phyloP scores from a whole-genome alignment of 2,329 filamentous ascomycete species.

The Alternaria ethzedia region DNA sequence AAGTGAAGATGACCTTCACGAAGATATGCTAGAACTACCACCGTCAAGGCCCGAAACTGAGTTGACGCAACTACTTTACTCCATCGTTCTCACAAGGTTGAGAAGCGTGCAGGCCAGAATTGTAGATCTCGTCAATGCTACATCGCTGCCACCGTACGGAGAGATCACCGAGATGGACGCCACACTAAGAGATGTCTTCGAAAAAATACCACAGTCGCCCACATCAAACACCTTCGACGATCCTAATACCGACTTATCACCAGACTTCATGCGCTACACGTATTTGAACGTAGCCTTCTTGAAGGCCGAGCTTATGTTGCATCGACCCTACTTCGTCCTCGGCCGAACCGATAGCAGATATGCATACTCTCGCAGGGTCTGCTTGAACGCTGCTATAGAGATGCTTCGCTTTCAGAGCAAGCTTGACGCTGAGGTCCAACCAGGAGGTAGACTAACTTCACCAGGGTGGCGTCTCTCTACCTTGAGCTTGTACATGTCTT shows the following conservation, averaged over 20 bases:
- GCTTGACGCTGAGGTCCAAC: slow-evolving; percentile 51
- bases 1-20: slow-evolving; percentile 50
- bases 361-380: slow-evolving; percentile 51
- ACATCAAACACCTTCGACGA: slow-evolving; percentile 20
- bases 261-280: slow-evolving; percentile 33
- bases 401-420: slow-evolving; percentile 54
- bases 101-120: slow-evolving; percentile 34
- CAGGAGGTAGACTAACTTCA: slow-evolving; percentile 43
- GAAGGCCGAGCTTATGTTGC: slow-evolving; percentile 45
- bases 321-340: slow-evolving; percentile 45
- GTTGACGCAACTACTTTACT: slow-evolving; percentile 35
- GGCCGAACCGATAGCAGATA: slow-evolving; percentile 48
- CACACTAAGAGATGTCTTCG: slow-evolving; percentile 28
- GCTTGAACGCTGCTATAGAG: slow-evolving; percentile 54
- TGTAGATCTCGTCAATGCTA: slow-evolving; percentile 36
- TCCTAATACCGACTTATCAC: slow-evolving; percentile 14
- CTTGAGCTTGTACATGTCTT: slow-evolving; percentile 54
- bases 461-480: slow-evolving; percentile 44
- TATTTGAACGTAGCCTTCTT: slow-evolving; percentile 42
- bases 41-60: slow-evolving; percentile 36
- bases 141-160: slow-evolving; percentile 34
- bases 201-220: slow-evolving; percentile 26
- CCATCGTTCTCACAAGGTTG: slow-evolving; percentile 32
- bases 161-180: slow-evolving; percentile 38
- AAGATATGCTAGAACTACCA: slow-evolving; percentile 42